Evolutionary conservation across 495 filamentous ascomycete genomes (phyloP).

Genomic region (Barbatosphaeria neglecta): DNA sequence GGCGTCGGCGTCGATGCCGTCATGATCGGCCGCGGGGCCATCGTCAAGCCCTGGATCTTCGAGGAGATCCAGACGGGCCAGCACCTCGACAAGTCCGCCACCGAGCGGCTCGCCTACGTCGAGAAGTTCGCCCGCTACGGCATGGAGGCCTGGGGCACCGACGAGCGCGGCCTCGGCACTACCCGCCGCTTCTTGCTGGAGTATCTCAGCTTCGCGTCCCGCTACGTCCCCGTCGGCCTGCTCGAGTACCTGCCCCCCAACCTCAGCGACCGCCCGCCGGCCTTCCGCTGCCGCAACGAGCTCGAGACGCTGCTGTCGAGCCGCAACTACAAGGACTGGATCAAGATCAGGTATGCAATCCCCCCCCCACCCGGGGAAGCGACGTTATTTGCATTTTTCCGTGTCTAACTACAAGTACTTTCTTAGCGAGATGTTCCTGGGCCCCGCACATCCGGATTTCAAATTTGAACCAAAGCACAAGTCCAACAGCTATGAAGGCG

Average conservation of each 20-base stretch:
- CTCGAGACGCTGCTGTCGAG: slow-evolving; percentile 84
- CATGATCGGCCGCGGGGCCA: slow-evolving; percentile 83
- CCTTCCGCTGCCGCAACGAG: slow-evolving; percentile 72
- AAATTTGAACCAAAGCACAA: slow-evolving; percentile 98
- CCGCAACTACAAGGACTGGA: slow-evolving; percentile 90
- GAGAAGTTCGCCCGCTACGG: slow-evolving; percentile 85
- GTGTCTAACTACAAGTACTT: slow-evolving; percentile 3
- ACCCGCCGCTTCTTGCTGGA: slow-evolving; percentile 87
- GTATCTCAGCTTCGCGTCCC: slow-evolving; percentile 83
- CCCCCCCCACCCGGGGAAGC: background rate
- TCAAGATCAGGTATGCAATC: slow-evolving; percentile 80
- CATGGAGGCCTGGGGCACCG: slow-evolving; percentile 85
- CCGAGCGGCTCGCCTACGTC: slow-evolving; percentile 73
- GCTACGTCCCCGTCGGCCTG: slow-evolving; percentile 84
- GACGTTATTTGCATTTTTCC: background rate
- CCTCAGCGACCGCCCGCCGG: slow-evolving; percentile 78
- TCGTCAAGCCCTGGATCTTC: slow-evolving; percentile 97
- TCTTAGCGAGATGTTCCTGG: slow-evolving; percentile 88
- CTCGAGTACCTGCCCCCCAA: slow-evolving; percentile 76
- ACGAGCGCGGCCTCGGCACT: slow-evolving; percentile 81
- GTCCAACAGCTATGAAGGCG: slow-evolving; percentile 65
- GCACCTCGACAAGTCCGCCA: slow-evolving; percentile 86
- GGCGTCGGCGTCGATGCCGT: slow-evolving; percentile 72
- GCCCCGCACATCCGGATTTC: slow-evolving; percentile 79
- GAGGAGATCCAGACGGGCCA: slow-evolving; percentile 88